Evolutionary conservation across 2,329 filamentous ascomycete genomes (phyloP).

Genomic region (Graphiopsis chlorocephala): DNA sequence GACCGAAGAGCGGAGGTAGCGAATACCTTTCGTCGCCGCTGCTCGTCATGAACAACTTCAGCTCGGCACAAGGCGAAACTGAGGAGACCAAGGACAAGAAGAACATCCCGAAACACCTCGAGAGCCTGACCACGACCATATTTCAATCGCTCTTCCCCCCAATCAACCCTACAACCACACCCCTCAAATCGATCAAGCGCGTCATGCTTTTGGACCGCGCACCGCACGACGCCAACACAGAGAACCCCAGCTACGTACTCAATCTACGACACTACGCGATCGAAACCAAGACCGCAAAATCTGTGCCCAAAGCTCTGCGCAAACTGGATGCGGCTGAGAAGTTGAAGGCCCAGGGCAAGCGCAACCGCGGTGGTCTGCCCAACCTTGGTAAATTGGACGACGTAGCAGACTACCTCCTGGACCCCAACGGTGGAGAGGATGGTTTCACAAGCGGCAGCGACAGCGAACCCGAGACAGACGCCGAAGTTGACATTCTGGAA

Average conservation of each 20-base stretch:
- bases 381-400: constrained; percentile 90
- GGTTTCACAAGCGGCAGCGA: constrained; percentile 93
- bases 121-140: constrained; percentile 85
- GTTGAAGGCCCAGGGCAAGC: constrained; percentile 51
- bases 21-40: constrained; percentile 79
- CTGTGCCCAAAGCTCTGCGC: constrained; percentile 75
- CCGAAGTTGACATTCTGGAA: constrained; percentile 80
- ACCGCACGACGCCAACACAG: constrained; percentile 27
- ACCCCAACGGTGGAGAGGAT: constrained; percentile 57
- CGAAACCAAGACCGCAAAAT: constrained; percentile 77
- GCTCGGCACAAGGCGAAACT: constrained; percentile 49
- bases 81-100: constrained; percentile 46
- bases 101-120: constrained; percentile 82
- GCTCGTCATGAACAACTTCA: constrained; percentile 99
- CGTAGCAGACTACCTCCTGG: constrained; percentile 90
- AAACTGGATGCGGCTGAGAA: constrained; percentile 84
- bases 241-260: constrained; percentile 61
- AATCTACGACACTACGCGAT: constrained; percentile 95
- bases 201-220: constrained; percentile 83
- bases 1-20: constrained; percentile 73
- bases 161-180: constrained; percentile 87
- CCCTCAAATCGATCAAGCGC: constrained; percentile 86
- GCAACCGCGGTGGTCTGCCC: constrained; percentile 58
- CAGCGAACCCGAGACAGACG: constrained; percentile 89
- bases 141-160: constrained; percentile 96